Conservation (phyloP, 768 basidiomycete species). For the Trametes elegans region DNA sequence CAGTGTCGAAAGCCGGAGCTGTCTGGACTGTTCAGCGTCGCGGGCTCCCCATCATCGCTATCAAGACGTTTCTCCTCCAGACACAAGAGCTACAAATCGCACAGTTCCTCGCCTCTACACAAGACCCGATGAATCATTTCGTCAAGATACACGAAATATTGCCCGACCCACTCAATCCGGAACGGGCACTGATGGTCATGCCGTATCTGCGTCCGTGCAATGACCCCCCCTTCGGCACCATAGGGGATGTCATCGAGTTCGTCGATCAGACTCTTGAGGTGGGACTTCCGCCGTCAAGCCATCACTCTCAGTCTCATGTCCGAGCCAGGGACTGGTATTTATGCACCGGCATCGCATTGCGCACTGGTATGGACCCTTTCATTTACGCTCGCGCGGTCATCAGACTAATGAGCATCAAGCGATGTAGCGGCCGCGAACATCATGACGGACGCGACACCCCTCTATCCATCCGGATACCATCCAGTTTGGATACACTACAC, state of each 20-base stretch:
- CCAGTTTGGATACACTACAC: slow-evolving; percentile 28
- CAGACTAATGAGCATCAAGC: neutral
- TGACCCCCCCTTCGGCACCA: slow-evolving; percentile 8
- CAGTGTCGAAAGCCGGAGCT: no score
- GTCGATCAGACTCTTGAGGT: slow-evolving; percentile 10
- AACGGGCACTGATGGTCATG: slow-evolving; percentile 21
- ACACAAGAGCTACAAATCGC: slow-evolving; percentile 13
- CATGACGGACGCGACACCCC: slow-evolving; percentile 22
- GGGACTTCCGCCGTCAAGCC: no score
- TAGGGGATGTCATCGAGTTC: slow-evolving; percentile 21
- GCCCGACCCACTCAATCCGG: slow-evolving; percentile 12
- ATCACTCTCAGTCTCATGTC: no score
- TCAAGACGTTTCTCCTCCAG: slow-evolving; percentile 5
- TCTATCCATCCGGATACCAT: slow-evolving; percentile 21
- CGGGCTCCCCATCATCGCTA: no score
- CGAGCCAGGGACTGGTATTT: slow-evolving; percentile 19
- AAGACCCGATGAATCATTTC: slow-evolving; percentile 23
- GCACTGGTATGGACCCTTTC: slow-evolving; percentile 13
- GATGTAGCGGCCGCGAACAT: slow-evolving; percentile 18
- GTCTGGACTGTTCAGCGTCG: no score
- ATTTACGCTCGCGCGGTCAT: no score
- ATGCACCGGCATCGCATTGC: slow-evolving; percentile 17
- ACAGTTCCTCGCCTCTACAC: slow-evolving; percentile 3
- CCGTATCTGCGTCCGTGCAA: slow-evolving; percentile 21
- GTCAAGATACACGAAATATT: slow-evolving; percentile 24